These are phyloP conservation scores for Alternaria ventricosa DNA, from an alignment of 2,329 filamentous ascomycete genomes.

Conservation along the genomic window DNA sequence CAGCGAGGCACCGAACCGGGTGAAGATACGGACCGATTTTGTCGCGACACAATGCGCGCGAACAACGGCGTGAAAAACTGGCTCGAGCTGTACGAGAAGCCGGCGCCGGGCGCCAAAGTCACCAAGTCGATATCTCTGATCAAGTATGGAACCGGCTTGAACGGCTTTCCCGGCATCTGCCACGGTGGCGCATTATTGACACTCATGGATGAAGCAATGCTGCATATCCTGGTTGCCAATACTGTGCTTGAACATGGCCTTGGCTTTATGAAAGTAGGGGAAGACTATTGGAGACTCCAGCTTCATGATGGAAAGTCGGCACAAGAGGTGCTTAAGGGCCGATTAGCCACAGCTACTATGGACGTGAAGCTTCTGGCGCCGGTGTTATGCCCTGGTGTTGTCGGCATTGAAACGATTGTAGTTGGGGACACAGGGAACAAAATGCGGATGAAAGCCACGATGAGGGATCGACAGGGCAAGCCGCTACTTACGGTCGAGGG, in stretches of 20 bases:
- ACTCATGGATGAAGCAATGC: constrained; percentile 67
- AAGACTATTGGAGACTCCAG: constrained; percentile 7
- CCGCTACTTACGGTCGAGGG: constrained; percentile 29
- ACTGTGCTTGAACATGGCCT: constrained; percentile 11
- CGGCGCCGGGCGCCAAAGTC: constrained; percentile 18
- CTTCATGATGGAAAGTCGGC: constrained; percentile 12
- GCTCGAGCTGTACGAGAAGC: constrained; percentile 30
- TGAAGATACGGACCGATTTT: constrained; percentile 22
- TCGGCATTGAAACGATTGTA: constrained; percentile 32
- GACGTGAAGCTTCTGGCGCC: constrained; percentile 30
- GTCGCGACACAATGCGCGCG: constrained; percentile 20
- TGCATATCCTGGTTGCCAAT: constrained; percentile 24
- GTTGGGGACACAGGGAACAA: constrained; percentile 26
- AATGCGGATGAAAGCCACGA: constrained; percentile 29
- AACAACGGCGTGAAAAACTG: constrained; percentile 26
- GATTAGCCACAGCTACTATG: constrained; percentile 29
- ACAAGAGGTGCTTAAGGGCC: constrained; percentile 24
- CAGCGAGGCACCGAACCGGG: constrained; percentile 12
- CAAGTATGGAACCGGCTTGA: constrained; percentile 45
- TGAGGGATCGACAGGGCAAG: constrained; percentile 32
- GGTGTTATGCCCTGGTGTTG: constrained; percentile 30
- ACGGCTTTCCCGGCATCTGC: constrained; percentile 71
- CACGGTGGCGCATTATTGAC: constrained; percentile 74
- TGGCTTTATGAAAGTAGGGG: constrained; percentile 8
- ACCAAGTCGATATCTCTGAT: constrained; percentile 22